These are phyloP conservation scores for Xylaria grammica DNA, from an alignment of 495 filamentous ascomycete species.

Conservation along the genomic window DNA sequence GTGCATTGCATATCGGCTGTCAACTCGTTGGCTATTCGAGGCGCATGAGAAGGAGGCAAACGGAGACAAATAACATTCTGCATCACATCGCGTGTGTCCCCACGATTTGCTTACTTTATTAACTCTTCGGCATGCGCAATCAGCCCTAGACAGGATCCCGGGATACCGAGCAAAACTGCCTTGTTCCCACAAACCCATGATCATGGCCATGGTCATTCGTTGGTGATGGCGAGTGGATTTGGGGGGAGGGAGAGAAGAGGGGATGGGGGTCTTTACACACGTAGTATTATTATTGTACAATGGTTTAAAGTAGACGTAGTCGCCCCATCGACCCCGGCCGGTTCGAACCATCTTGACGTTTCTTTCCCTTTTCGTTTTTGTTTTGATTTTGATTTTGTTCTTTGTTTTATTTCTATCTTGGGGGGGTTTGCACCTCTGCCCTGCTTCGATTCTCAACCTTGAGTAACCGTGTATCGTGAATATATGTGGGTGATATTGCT, in stretches of 20 bases:
- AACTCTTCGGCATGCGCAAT: background rate
- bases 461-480: background rate
- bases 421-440: background rate
- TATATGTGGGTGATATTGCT: background rate
- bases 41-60: constrained; percentile 9
- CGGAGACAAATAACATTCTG: constrained; percentile 14
- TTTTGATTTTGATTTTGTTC: background rate
- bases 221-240: background rate
- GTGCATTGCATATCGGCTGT: constrained; percentile 19
- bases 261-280: too few species aligned
- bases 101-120: constrained; percentile 8
- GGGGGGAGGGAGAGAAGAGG: too few species aligned
- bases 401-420: background rate
- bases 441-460: background rate
- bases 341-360: background rate
- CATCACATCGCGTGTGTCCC: constrained; percentile 18
- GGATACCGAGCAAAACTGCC: background rate
- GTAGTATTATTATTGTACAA: too few species aligned
- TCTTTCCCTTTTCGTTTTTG: background rate
- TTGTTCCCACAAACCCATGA: constrained; percentile 8
- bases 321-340: background rate
- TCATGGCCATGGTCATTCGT: constrained; percentile 7
- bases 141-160: background rate
- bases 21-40: constrained; percentile 17
- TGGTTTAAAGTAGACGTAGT: background rate